A percentile compares a stretch with the other conserved stretches of the same genome.
Evolutionary conservation across 2,329 filamentous ascomycete genomes (phyloP).

Genomic region (Colletotrichum navitas): DNA sequence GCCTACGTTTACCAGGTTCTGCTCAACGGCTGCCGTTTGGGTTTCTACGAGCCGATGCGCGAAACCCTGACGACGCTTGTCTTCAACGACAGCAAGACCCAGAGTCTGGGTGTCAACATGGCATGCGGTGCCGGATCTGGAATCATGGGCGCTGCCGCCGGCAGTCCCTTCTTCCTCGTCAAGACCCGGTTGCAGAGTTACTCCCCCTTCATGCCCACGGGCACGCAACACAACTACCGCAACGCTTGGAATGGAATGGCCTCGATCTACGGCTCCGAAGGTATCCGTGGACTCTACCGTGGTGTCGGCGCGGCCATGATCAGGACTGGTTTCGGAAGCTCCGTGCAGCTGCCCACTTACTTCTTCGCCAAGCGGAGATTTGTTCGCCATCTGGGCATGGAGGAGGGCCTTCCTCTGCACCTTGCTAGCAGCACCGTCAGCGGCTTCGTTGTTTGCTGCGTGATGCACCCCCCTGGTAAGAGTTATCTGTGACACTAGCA

Average conservation of each 20-base stretch:
- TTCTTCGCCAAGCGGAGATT: constrained; percentile 95
- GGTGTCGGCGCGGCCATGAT: constrained; percentile 96
- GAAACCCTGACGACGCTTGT: constrained; percentile 75
- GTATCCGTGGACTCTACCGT: constrained; percentile 85
- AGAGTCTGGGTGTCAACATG: constrained; percentile 93
- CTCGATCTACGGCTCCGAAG: constrained; percentile 84
- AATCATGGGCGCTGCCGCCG: constrained; percentile 90
- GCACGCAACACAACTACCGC: constrained; percentile 94
- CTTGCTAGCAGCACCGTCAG: constrained; percentile 89
- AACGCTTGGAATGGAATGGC: constrained; percentile 86
- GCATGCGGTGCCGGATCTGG: constrained; percentile 91
- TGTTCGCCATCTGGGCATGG: constrained; percentile 85
- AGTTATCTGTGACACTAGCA: constrained; percentile 30
- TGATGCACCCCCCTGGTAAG: constrained; percentile 96
- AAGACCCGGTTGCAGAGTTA: constrained; percentile 96
- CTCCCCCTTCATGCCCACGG: constrained; percentile 91
- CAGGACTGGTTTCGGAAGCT: constrained; percentile 93
- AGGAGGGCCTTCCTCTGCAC: constrained; percentile 91
- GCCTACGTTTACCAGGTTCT: constrained; percentile 97
- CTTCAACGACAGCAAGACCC: constrained; percentile 78
- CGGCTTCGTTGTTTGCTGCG: constrained; percentile 95
- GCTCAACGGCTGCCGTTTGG: constrained; percentile 94
- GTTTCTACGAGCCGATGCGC: constrained; percentile 97
- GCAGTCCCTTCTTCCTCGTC: constrained; percentile 96
- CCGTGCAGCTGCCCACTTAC: constrained; percentile 96